Evolutionary conservation across 805 yeast genomes (phyloP).

Genomic region (Suhomyces xylopsoci): DNA sequence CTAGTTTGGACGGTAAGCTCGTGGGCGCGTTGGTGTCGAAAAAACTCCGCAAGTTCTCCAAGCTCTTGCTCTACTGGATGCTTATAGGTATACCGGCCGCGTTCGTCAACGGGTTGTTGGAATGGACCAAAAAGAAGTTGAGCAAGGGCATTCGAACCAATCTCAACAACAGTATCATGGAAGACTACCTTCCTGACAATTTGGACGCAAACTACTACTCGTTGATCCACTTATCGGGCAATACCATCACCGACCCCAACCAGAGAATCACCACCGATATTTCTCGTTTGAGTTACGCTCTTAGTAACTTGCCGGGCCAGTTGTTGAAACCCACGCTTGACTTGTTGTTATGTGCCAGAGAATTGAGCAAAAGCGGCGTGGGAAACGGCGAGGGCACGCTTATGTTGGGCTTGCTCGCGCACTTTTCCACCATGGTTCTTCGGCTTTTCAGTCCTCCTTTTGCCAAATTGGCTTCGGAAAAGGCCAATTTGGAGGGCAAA

Average conservation of each 20-base stretch:
- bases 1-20: constrained; percentile 79
- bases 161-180: constrained; percentile 61
- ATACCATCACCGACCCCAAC: constrained; percentile 66
- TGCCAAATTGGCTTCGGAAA: constrained; percentile 71
- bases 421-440: constrained; percentile 70
- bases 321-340: constrained; percentile 80
- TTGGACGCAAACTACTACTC: constrained; percentile 73
- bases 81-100: constrained; percentile 83
- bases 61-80: constrained; percentile 73
- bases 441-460: constrained; percentile 86
- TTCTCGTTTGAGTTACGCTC: constrained; percentile 65
- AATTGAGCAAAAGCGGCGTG: constrained; percentile 62
- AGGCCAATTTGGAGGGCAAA: constrained; percentile 80
- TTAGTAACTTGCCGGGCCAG: constrained; percentile 77
- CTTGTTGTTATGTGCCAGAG: constrained; percentile 74
- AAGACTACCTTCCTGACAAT: constrained; percentile 67
- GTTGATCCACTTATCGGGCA: constrained; percentile 55
- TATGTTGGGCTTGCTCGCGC: constrained; percentile 75
- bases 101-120: constrained; percentile 66
- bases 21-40: constrained; percentile 80
- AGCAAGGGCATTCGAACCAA: constrained; percentile 59
- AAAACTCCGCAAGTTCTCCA: constrained; percentile 59
- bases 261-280: constrained; percentile 82
- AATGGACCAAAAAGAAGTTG: constrained; percentile 56
- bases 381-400: constrained; percentile 76